Percentiles rank a stretch among this genome's conserved stretches.
Evolutionary conservation across 768 basidiomycete species (phyloP).

Genomic region (Suillus decipiens): DNA sequence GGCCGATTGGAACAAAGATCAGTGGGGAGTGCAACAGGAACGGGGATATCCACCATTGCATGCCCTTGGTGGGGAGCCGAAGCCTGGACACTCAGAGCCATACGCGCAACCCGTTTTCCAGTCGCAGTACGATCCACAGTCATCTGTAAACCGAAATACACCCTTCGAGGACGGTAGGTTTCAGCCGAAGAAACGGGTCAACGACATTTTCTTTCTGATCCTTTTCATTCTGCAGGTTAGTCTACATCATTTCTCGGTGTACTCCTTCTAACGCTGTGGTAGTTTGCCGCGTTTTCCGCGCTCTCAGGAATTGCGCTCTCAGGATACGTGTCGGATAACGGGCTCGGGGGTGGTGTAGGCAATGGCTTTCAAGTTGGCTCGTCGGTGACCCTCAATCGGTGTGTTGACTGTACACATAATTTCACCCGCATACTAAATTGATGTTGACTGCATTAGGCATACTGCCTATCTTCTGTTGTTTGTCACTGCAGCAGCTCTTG

Average conservation of each 20-base stretch:
- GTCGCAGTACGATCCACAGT: constrained; percentile 25
- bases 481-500: constrained; percentile 65
- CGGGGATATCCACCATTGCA: constrained; percentile 15
- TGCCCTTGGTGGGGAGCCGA: constrained; percentile 10
- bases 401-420: constrained; percentile 22
- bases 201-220: constrained; percentile 71
- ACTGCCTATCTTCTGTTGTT: constrained; percentile 78
- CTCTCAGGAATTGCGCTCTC: constrained; percentile 66
- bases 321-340: constrained; percentile 62
- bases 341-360: constrained; percentile 74
- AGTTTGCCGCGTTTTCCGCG: constrained; percentile 71
- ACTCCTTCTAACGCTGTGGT: not conserved
- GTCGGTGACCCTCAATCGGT: constrained; percentile 67
- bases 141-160: constrained; percentile 42
- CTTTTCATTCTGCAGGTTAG: constrained; percentile 71
- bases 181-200: constrained; percentile 66
- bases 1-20: constrained; percentile 22
- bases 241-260: not conserved
- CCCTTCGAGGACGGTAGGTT: constrained; percentile 66
- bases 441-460: constrained; percentile 42
- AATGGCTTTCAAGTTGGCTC: constrained; percentile 50
- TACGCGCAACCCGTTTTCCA: constrained; percentile 27
- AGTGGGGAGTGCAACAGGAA: constrained; percentile 21
- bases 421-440: not conserved
- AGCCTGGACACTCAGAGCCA: constrained; percentile 27